Conservation (phyloP, 306 rosid genomes). For the Quercus engelmannii region DNA sequence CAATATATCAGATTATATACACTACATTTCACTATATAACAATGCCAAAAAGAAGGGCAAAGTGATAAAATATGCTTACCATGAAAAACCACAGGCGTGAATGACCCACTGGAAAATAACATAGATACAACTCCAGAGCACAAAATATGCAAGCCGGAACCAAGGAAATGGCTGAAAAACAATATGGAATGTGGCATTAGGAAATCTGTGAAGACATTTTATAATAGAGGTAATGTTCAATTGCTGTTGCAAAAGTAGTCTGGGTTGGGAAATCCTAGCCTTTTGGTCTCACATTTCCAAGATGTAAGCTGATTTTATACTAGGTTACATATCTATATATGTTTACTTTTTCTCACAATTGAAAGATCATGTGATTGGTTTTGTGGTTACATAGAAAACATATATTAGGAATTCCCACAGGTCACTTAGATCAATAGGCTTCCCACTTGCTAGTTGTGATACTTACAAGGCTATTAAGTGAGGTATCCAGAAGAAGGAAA, state of each 20-base stretch:
- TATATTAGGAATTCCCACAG: no score
- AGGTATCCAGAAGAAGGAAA: conserved; percentile 69
- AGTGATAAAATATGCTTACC: conserved; percentile 23
- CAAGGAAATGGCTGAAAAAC: conserved; percentile 74
- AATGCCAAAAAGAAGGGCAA: background rate
- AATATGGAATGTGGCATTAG: background rate
- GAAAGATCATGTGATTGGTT: no score
- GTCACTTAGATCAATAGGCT: background rate
- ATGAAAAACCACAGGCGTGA: conserved; percentile 48
- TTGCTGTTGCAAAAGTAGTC: background rate
- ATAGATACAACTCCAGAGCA: conserved; percentile 67
- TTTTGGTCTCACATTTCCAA: background rate
- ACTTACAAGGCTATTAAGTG: conserved; percentile 76
- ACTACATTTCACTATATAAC: background rate
- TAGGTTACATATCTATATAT: background rate
- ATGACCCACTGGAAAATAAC: conserved; percentile 67
- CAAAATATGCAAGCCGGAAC: conserved; percentile 71
- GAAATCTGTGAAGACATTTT: background rate
- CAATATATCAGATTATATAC: background rate
- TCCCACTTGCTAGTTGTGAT: background rate
- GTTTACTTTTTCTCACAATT: background rate
- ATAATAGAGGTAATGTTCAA: background rate
- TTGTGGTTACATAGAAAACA: no score
- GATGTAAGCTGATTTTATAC: background rate
- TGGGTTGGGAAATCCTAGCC: background rate